Conservation (phyloP, 768 basidiomycete genomes). For the Lactarius psammicola region DNA sequence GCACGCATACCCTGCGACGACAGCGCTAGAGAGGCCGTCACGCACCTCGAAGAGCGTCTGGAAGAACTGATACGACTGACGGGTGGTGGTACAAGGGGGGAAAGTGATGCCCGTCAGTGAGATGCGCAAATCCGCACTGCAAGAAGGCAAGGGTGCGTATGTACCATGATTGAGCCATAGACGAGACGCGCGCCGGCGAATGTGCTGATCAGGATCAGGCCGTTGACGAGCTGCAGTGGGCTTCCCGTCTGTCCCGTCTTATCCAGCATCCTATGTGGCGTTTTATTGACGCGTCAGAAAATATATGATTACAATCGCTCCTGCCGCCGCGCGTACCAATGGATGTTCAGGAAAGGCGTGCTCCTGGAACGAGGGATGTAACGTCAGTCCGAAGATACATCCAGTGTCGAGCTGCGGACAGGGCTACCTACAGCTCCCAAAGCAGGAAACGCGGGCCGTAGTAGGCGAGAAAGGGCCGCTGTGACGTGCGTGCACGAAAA, state of each 20-base stretch:
- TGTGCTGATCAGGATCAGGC: slow-evolving; percentile 56
- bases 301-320: neutral
- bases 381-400: neutral
- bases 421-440: slow-evolving; percentile 66
- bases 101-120: neutral
- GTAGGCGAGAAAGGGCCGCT: slow-evolving; percentile 73
- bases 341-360: slow-evolving; percentile 85
- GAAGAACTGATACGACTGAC: slow-evolving; percentile 66
- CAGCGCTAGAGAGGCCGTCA: slow-evolving; percentile 47
- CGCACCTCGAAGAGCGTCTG: slow-evolving; percentile 55
- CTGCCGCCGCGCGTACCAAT: slow-evolving; percentile 56
- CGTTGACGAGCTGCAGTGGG: slow-evolving; percentile 68
- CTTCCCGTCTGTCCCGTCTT: slow-evolving; percentile 72
- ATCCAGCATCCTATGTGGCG: slow-evolving; percentile 63
- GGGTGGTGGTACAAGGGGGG: neutral
- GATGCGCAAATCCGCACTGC: neutral
- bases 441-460: slow-evolving; percentile 74
- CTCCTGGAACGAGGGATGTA: slow-evolving; percentile 42
- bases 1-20: slow-evolving; percentile 49
- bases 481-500: neutral
- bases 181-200: slow-evolving; percentile 73
- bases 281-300: neutral
- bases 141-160: slow-evolving; percentile 15
- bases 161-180: slow-evolving; percentile 57
- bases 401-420: neutral